These are phyloP conservation scores for Cystoisospora suis DNA, from an alignment of 169 alveolate species.

Conservation along the genomic window DNA sequence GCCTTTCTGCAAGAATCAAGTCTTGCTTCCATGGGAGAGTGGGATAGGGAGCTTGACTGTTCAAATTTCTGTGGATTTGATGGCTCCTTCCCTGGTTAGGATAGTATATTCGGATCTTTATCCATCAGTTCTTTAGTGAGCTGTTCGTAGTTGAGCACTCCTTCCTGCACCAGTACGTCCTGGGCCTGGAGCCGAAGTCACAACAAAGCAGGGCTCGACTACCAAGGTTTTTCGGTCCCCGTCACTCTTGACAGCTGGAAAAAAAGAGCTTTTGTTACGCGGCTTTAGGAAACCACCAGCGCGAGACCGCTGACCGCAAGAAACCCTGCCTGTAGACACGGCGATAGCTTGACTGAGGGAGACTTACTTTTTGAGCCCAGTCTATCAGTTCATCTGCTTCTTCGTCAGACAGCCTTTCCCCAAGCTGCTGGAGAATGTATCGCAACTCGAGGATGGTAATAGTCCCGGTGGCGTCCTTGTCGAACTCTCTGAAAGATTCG, in stretches of 20 bases:
- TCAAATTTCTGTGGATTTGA: too few relatives aligned
- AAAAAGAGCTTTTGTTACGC: not conserved
- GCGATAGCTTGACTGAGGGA: too few relatives aligned
- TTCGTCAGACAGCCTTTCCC: slow-evolving; percentile 59
- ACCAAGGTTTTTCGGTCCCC: not conserved
- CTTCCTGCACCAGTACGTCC: slow-evolving; percentile 55
- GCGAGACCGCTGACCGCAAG: too few relatives aligned
- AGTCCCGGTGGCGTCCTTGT: slow-evolving; percentile 53
- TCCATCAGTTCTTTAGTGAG: slow-evolving; percentile 52
- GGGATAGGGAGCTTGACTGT: too few relatives aligned
- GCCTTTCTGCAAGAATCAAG: too few relatives aligned
- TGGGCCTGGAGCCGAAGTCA: slow-evolving; percentile 34
- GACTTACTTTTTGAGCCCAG: slow-evolving; percentile 58
- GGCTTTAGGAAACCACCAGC: not conserved
- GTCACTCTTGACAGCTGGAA: not conserved
- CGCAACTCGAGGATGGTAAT: slow-evolving; percentile 40
- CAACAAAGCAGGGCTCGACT: not conserved
- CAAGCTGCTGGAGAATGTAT: slow-evolving; percentile 49
- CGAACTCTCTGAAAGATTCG: slow-evolving; percentile 58
- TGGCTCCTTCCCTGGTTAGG: too few relatives aligned
- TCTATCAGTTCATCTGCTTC: slow-evolving; percentile 63
- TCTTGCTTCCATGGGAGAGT: too few relatives aligned
- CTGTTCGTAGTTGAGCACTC: slow-evolving; percentile 45
- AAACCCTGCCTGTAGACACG: too few relatives aligned
- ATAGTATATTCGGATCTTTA: slow-evolving; percentile 56